Evolutionary conservation across 2,329 filamentous ascomycete genomes (phyloP), one percentile per base, ranked within the genome.

Genomic region (Didymella lethalis): DNA sequence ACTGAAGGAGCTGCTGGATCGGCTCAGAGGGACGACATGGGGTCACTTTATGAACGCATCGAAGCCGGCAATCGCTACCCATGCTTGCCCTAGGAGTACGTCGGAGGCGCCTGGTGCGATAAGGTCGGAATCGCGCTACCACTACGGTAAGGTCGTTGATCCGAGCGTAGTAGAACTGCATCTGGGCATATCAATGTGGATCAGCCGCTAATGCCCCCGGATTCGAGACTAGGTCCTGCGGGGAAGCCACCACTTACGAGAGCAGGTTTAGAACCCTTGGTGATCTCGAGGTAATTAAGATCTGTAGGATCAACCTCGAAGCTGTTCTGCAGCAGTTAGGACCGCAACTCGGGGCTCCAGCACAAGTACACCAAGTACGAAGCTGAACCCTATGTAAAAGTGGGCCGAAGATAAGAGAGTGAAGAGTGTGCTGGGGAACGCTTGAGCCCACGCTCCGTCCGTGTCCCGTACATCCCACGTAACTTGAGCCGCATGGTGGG

Each of bases 361-460:
- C 14, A 28, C 28, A 6, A 44, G 12, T 10, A 25, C 11, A 28
- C 7, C 3, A 12, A 28, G 10, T 45, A 10, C 10, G 7, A 12
- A 28, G 12, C 32, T 38, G 25, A 12, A 25, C 20, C 29, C 25
- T 20, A 29, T 28, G 23, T 16, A 43, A 36, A 46, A 50, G 40
- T 34, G 50, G 56, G 45, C 16, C 56, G 14, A 16, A 54, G 56
- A 59, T 59, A 54, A 54, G 47, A 54, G 47, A 14, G 45, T 10
- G 34, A 48, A 38, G 26, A 54, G 32, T 31, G 40, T 41, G 50
- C 38, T 46, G 32, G n/a, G 46, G 5, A 43, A 47, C 54, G 46
- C 45, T 54, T 50, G 41, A 47, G 31, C 8, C 40, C 34, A 32
- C 36, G 36, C 10, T 48, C 36, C 26, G 23, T 23, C 23, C 23